Conservation (phyloP, 2,329 filamentous ascomycete species). For the Sphaerulina vaccinii region DNA sequence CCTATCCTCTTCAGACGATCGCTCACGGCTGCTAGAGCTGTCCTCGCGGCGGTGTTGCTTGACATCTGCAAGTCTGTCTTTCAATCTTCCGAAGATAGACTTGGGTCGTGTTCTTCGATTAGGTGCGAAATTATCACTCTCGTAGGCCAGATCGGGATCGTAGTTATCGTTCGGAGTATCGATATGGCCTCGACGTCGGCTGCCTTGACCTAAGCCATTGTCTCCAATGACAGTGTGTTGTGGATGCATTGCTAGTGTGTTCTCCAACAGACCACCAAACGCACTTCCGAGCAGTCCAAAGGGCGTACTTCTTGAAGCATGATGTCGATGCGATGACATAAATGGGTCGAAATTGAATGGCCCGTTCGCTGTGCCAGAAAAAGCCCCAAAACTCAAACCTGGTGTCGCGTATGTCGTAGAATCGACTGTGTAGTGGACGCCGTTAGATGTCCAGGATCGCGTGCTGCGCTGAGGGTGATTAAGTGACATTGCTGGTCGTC, state of each 20-base stretch:
- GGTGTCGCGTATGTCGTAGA: conserved; percentile 30
- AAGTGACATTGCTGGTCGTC: conserved; percentile 15
- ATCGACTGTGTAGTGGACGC: conserved; percentile 31
- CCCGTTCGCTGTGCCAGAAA: conserved; percentile 23
- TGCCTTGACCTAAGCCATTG: conserved; percentile 8
- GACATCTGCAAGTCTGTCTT: conserved; percentile 25
- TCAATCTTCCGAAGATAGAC: conserved; percentile 27
- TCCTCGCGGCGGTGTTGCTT: conserved; percentile 17
- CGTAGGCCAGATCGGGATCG: conserved; percentile 27
- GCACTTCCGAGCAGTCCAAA: conserved; percentile 30
- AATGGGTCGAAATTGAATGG: conserved; percentile 20
- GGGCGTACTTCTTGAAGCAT: conserved; percentile 5
- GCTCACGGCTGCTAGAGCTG: conserved; percentile 20
- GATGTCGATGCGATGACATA: conserved; percentile 8
- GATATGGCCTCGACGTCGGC: conserved; percentile 9
- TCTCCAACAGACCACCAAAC: conserved; percentile 30
- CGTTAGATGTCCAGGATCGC: conserved; percentile 32
- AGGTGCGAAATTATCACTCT: conserved; percentile 9
- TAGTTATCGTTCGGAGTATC: conserved; percentile 21
- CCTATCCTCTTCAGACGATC: conserved; percentile 19
- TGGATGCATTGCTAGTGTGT: conserved; percentile 24
- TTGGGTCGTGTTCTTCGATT: conserved; percentile 18
- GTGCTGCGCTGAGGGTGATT: conserved; percentile 18
- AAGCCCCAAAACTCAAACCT: conserved; percentile 30
- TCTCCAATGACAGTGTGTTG: conserved; percentile 15